phyloP scores from a whole-genome alignment of 2,329 filamentous ascomycete genomes.

The Verticillium zaregamsianum region DNA sequence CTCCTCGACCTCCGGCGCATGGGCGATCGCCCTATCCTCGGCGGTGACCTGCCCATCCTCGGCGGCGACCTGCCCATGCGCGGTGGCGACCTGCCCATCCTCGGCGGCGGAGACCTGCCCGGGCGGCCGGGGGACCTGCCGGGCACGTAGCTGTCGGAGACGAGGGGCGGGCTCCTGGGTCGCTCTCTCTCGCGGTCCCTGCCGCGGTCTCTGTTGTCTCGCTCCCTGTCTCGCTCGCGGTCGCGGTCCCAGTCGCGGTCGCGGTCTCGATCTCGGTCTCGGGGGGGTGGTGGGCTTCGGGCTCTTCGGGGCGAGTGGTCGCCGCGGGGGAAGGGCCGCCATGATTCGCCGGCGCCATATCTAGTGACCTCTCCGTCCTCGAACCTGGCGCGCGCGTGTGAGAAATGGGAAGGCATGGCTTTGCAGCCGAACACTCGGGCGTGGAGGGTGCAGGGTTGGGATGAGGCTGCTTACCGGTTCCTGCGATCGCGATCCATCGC shows the following conservation, averaged over 20 bases:
- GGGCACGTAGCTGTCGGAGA: constrained; percentile 43
- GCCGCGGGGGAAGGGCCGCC: constrained; percentile 49
- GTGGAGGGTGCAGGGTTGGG: neutral
- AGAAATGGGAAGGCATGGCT: neutral
- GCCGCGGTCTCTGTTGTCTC: constrained; percentile 7
- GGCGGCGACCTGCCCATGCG: neutral
- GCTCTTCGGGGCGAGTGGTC: constrained; percentile 40
- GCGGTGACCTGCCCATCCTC: neutral
- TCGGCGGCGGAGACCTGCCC: neutral
- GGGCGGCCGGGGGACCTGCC: constrained; percentile 33
- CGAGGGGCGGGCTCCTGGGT: constrained; percentile 27
- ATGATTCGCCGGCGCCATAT: constrained; percentile 59
- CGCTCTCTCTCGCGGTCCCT: constrained; percentile 19
- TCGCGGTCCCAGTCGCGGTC: constrained; percentile 11
- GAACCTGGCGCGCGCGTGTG: constrained; percentile 34
- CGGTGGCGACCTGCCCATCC: neutral
- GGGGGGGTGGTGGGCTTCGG: constrained; percentile 18
- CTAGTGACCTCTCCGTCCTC: constrained; percentile 59
- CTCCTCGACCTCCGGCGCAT: constrained; percentile 33
- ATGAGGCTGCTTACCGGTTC: neutral
- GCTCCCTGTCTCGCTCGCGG: constrained; percentile 8
- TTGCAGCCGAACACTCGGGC: too few species aligned
- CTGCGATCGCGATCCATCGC: constrained; percentile 2
- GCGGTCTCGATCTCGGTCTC: constrained; percentile 14
- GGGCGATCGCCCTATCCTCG: neutral